Evolutionary conservation across 805 yeast species (phyloP), one percentile per base, ranked within the genome.

Genomic region (Grigorovia transvaalensis): DNA sequence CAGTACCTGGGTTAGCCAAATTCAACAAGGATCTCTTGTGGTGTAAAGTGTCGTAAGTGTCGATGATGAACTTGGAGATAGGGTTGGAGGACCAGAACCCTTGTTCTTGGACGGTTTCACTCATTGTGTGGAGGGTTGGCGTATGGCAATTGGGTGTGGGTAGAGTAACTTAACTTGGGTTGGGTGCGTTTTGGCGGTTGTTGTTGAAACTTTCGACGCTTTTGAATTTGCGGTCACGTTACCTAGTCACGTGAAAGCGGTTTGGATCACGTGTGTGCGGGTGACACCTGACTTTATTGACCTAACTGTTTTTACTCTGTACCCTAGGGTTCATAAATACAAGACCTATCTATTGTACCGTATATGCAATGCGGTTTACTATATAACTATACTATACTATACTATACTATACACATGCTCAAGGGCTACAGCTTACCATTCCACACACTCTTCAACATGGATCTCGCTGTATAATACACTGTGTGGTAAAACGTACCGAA

Each of bases 1-100:
- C 81, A 57, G 96, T 85, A 59, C 98, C 98, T 53, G 99, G 99
- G 73, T 89, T 88, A 61, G 80, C 73, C 68, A 93, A 80, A 52
- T 89, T 88, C 59, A 90, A 76, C 8, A 91, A 80, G 55, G 79
- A 76, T 69, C 98, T 82, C 70, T 89, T 95, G 60, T 82, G 83
- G 56, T 81, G 71, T 55, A 89, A 76, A 59, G 82, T 78, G 62
- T 73, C 77, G 69, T 87, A 85, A 56, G 84, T 85, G 64, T 85
- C 86, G 67, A 85, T 81, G 60, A 85, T 74, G 71, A 82, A 88
- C 53, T 86, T 80, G 65, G 85, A 85, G 47, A 88, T 79, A 49
- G 96, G 95, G 71, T 86, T 86, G 45, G 88, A 79, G 6, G 88
- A 78, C 91, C 90, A 85, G 65, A 85, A 80, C 12, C 66, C 42